phyloP scores from a whole-genome alignment of 2,329 filamentous ascomycete genomes.

The Fusarium sp. region DNA sequence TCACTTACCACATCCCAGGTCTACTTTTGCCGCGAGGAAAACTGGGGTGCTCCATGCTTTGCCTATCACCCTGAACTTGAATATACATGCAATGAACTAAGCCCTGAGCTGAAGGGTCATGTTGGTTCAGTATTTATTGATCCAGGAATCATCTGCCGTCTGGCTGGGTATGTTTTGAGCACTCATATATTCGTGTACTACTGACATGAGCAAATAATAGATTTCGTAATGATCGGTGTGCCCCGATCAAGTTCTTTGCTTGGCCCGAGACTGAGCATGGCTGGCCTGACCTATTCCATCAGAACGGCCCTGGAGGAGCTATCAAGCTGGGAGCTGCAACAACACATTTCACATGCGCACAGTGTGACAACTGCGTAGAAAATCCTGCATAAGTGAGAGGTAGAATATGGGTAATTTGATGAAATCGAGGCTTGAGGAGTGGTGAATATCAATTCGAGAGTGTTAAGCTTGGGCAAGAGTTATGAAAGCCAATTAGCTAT shows the following conservation, averaged over 20 bases:
- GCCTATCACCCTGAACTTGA: slow-evolving; percentile 40
- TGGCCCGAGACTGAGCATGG: slow-evolving; percentile 45
- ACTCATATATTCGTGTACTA: neutral
- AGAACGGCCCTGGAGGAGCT: slow-evolving; percentile 15
- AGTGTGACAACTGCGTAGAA: slow-evolving; percentile 42
- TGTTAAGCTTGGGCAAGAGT: neutral
- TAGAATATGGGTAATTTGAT: neutral
- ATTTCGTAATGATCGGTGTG: slow-evolving; percentile 28
- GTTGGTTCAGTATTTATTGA: slow-evolving; percentile 46
- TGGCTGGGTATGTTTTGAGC: slow-evolving; percentile 35
- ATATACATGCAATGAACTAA: slow-evolving; percentile 43
- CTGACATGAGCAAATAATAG: slow-evolving; percentile 23
- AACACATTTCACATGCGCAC: slow-evolving; percentile 46
- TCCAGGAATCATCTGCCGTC: slow-evolving; percentile 42
- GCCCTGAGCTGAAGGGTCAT: slow-evolving; percentile 35
- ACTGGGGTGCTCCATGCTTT: slow-evolving; percentile 45
- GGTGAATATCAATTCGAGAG: neutral
- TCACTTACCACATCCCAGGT: slow-evolving; percentile 34
- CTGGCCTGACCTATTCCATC: slow-evolving; percentile 40
- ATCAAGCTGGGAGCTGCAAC: slow-evolving; percentile 32
- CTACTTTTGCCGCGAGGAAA: slow-evolving; percentile 46
- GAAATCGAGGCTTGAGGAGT: neutral
- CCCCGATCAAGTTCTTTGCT: slow-evolving; percentile 38
- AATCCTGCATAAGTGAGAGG: slow-evolving; percentile 1
- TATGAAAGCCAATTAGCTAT: slow-evolving; percentile 3